Evolutionary conservation across 495 filamentous ascomycete genomes (phyloP).

Genomic region (Pyronema omphalodes): DNA sequence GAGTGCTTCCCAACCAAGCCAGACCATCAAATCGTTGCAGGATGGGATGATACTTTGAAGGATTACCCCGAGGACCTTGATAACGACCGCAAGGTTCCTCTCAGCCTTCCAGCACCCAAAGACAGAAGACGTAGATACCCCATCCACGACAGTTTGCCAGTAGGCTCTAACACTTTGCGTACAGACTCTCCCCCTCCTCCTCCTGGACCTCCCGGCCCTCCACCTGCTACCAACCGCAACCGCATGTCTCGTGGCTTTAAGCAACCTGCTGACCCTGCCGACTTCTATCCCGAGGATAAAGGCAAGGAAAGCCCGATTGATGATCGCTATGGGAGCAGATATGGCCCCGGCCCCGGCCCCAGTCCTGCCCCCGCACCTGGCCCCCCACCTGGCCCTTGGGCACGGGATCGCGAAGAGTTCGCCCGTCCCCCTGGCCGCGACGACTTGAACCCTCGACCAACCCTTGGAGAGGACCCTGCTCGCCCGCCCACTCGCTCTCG

Average conservation of each 20-base stretch:
- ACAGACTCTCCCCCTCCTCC: background rate
- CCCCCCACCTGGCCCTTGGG: background rate
- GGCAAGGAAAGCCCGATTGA: background rate
- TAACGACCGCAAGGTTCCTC: conserved; percentile 13
- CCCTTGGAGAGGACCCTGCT: conserved; percentile 12
- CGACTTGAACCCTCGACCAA: conserved; percentile 17
- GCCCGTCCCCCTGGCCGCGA: conserved; percentile 8
- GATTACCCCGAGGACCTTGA: conserved; percentile 18
- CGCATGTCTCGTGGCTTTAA: background rate
- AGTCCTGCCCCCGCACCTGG: background rate
- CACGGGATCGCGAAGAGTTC: background rate
- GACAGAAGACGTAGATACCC: conserved; percentile 7
- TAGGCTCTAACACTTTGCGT: background rate
- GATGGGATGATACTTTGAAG: conserved; percentile 17
- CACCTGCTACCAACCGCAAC: background rate
- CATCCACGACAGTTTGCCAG: background rate
- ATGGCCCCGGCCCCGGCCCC: background rate
- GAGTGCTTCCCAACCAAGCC: conserved; percentile 19
- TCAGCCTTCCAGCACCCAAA: conserved; percentile 14
- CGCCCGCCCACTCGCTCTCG: conserved; percentile 3
- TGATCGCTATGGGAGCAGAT: background rate
- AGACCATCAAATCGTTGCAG: conserved; percentile 12
- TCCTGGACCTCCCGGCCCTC: background rate
- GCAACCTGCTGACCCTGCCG: background rate
- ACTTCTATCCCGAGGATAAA: conserved; percentile 3